These are phyloP conservation scores for Haematococcus sp. DNA, from an alignment of 139 green algal species.

Conservation along the genomic window DNA sequence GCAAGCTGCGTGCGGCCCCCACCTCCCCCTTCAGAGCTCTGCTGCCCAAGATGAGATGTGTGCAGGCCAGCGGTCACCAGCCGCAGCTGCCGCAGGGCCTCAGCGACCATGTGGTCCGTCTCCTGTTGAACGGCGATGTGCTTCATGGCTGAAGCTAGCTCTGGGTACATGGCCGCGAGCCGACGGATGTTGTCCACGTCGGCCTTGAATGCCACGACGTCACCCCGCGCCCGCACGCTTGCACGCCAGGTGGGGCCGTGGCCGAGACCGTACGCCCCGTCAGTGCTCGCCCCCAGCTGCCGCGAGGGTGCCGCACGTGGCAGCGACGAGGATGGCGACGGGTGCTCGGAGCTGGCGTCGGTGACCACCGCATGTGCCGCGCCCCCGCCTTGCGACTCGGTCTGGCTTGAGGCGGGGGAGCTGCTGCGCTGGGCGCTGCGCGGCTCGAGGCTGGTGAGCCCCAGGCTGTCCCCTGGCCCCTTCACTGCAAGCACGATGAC, in stretches of 20 bases:
- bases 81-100: constrained; percentile 44
- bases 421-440: constrained; percentile 17
- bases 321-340: neutral
- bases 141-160: constrained; percentile 30
- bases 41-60: too few relatives aligned
- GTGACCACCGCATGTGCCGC: neutral
- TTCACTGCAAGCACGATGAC: constrained; percentile 37
- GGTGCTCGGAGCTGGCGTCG: neutral
- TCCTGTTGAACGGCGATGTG: constrained; percentile 39
- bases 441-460: constrained; percentile 27
- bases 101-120: constrained; percentile 41
- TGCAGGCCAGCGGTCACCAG: neutral
- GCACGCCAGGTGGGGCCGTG: constrained; percentile 19
- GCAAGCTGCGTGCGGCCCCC: too few relatives aligned
- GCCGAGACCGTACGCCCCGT: neutral
- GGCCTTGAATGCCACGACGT: constrained; percentile 20
- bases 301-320: neutral
- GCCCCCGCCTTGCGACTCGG: neutral
- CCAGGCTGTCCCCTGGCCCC: constrained; percentile 44
- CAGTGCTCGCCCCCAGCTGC: neutral
- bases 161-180: constrained; percentile 24
- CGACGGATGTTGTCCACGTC: constrained; percentile 10
- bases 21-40: too few relatives aligned
- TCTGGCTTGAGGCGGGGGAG: constrained; percentile 14
- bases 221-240: constrained; percentile 10